A percentile compares a stretch with the other conserved stretches of the same genome.
Evolutionary conservation across 2,329 filamentous ascomycete species (phyloP).

Genomic region (Catunica adiposa): DNA sequence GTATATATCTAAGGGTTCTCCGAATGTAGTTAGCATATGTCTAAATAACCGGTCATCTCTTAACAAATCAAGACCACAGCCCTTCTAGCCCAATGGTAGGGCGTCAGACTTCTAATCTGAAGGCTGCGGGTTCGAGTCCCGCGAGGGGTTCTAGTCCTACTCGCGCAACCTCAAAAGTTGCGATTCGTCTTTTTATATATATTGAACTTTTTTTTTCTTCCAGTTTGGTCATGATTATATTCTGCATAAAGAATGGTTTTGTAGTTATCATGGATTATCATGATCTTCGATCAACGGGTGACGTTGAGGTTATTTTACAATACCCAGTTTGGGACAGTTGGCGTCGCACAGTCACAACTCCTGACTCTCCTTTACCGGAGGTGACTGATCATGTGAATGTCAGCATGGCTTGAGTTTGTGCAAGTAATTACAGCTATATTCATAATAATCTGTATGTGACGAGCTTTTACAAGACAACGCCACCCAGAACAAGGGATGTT

Average conservation of each 20-base stretch:
- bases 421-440: too few relatives aligned
- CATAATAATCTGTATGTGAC: too few relatives aligned
- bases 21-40: too few relatives aligned
- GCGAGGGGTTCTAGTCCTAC: slow-evolving; percentile 9
- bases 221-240: too few relatives aligned
- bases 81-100: slow-evolving; percentile 14
- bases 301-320: neutral
- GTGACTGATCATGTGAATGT: neutral
- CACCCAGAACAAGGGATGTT: too few relatives aligned
- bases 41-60: neutral
- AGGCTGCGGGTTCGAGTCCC: slow-evolving; percentile 14
- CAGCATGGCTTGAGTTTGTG: too few relatives aligned
- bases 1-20: too few relatives aligned
- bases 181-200: too few relatives aligned
- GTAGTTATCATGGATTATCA: too few relatives aligned
- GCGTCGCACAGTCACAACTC: neutral
- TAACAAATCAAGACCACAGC: neutral
- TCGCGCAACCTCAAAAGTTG: neutral
- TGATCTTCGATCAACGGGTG: neutral
- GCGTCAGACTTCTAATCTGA: slow-evolving; percentile 15
- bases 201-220: neutral
- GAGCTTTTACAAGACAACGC: too few relatives aligned
- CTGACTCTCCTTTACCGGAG: neutral
- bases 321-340: neutral
- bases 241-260: too few relatives aligned